phyloP scores from a whole-genome alignment of 2,329 filamentous ascomycete species.

The Ophiostoma populinum region DNA sequence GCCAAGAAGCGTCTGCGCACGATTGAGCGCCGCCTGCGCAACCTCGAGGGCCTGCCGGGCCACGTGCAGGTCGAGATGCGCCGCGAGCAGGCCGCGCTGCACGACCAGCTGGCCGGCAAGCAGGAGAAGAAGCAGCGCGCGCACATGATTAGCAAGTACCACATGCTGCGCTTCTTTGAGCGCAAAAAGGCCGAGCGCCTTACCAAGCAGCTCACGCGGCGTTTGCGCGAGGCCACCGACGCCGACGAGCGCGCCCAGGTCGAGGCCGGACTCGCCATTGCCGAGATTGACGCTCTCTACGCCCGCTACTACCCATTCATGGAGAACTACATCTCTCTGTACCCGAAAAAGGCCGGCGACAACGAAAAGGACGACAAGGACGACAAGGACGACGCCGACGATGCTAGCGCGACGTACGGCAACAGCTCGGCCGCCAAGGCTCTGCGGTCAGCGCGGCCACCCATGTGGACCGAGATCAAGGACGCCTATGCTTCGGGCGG shows the following conservation, averaged over 20 bases:
- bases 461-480: constrained; percentile 54
- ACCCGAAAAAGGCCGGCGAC: constrained; percentile 20
- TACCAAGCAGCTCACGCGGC: constrained; percentile 45
- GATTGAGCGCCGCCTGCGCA: constrained; percentile 47
- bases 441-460: constrained; percentile 29
- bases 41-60: constrained; percentile 43
- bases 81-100: constrained; percentile 50
- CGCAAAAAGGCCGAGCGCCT: constrained; percentile 54
- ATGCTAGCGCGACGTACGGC: no score
- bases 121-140: constrained; percentile 43
- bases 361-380: constrained; percentile 19
- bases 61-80: constrained; percentile 52
- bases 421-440: constrained; percentile 23
- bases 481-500: constrained; percentile 44
- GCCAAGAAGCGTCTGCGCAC: constrained; percentile 57
- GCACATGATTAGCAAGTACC: constrained; percentile 61
- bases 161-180: constrained; percentile 74
- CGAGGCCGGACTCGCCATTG: constrained; percentile 42
- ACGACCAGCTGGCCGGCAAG: constrained; percentile 43
- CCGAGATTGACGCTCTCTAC: constrained; percentile 61
- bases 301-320: constrained; percentile 54
- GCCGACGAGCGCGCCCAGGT: constrained; percentile 33
- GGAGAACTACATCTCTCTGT: constrained; percentile 52
- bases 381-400: constrained; percentile 15
- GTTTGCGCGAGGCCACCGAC: constrained; percentile 33